Evolutionary conservation across 2,329 filamentous ascomycete genomes (phyloP), one percentile per base, ranked within the genome.

Genomic region (Cryphonectria carpinicola): DNA sequence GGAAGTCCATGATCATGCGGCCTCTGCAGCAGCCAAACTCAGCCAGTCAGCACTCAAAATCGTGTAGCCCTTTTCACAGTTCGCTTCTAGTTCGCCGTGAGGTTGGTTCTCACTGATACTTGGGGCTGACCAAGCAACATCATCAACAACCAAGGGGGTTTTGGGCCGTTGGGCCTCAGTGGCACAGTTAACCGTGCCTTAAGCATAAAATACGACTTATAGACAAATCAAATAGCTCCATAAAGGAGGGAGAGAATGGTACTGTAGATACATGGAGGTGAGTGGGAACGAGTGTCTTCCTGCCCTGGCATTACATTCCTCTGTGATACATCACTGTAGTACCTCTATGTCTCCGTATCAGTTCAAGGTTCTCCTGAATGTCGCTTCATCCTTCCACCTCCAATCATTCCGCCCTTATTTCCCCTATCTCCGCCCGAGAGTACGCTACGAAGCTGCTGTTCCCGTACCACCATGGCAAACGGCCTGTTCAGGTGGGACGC

Each of bases 61-160:
- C 19, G 7, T 3, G 10, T 66, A 5, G 25, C 25, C 28, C 5
- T 49, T 37, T 41, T 67, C 58, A 62, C 66, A 62, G 22, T 46
- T 70, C 68, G 68, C 65, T 72, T 70, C 71, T 69, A 65, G 46
- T 54, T 35, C 43, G 65, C 58, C 66, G 68, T 68, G 43, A 62
- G 32, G 32, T 39, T 37, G 32, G 32, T 32, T 49, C 32, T 37
- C 58, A 62, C 32, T n/a, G 52, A 54, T 58, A 64, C 32, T 32
- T 32, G 32, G 56, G 58, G 68, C 71, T 68, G 71, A 46, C 69
- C 71, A 71, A 67, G 65, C 61, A 67, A 58, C 43, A 54, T 62
- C 63, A 54, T 19, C 69, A n/a, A 7, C 25, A 52, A 52, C 37
- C 37, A 43, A 49, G 37, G 17, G 25, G 32, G 22, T 32, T 32